Evolutionary conservation across 192 early-diverging fungal species (phyloP).

Genomic region (Coemansia sp.): DNA sequence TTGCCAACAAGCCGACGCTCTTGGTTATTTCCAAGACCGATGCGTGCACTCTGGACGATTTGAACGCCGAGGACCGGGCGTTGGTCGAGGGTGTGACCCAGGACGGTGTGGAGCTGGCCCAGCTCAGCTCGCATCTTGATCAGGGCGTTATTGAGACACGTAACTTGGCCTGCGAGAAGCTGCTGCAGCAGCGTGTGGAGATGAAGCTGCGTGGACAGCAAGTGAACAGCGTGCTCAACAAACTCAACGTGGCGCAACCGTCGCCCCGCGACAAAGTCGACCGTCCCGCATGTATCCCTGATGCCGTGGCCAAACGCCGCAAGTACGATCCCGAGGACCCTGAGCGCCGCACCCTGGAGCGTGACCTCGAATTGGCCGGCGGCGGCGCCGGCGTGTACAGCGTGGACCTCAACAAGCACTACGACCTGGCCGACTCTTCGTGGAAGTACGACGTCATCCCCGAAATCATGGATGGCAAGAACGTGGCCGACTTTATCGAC

Average conservation of each 20-base stretch:
- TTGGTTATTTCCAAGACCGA: conserved; percentile 98
- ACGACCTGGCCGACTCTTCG: conserved; percentile 76
- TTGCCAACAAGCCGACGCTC: conserved; percentile 96
- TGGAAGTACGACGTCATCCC: conserved; percentile 98
- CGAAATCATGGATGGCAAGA: conserved; percentile 98
- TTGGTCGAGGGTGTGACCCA: conserved; percentile 73
- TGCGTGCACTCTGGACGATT: conserved; percentile 73
- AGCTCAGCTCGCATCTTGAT: conserved; percentile 90
- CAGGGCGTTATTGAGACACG: conserved; percentile 97
- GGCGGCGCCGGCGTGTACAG: conserved; percentile 98
- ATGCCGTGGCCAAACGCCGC: conserved; percentile 61
- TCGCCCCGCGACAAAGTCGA: conserved; percentile 77
- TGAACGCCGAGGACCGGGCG: conserved; percentile 67
- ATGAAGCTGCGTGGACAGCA: conserved; percentile 91
- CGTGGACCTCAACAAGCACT: conserved; percentile 92
- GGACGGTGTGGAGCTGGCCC: conserved; percentile 70
- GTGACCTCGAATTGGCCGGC: conserved; percentile 82
- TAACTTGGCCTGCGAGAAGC: conserved; percentile 89
- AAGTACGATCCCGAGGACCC: conserved; percentile 82
- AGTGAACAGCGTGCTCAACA: conserved; percentile 90
- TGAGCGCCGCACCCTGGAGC: conserved; percentile 78
- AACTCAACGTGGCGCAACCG: conserved; percentile 92
- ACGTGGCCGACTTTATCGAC: conserved; percentile 98
- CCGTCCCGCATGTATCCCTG: conserved; percentile 84
- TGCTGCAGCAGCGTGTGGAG: conserved; percentile 90